Evolutionary conservation across 2,329 filamentous ascomycete genomes (phyloP).

Genomic region (Fusarium aywerte): DNA sequence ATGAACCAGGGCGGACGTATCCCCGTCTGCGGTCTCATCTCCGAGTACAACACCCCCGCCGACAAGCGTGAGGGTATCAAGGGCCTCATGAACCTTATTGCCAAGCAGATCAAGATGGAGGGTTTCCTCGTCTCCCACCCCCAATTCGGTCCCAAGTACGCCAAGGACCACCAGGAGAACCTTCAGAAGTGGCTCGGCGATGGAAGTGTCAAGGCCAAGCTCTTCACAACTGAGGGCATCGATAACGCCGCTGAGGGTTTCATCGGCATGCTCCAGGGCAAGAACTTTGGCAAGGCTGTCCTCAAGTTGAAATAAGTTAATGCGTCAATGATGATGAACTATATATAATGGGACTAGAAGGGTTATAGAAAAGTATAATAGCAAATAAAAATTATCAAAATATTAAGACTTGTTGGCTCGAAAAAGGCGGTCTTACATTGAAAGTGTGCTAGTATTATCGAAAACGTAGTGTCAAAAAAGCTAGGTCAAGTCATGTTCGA

Average conservation of each 20-base stretch:
- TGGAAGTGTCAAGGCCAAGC: conserved; percentile 76
- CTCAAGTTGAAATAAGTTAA: conserved; percentile 64
- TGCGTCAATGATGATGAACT: conserved; percentile 14
- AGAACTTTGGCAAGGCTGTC: conserved; percentile 89
- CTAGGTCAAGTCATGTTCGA: too few species aligned
- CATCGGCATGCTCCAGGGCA: conserved; percentile 77
- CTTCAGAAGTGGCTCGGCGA: conserved; percentile 81
- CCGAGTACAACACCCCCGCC: conserved; percentile 74
- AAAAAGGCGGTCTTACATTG: too few species aligned
- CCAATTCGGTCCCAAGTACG: conserved; percentile 73
- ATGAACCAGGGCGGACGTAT: conserved; percentile 74
- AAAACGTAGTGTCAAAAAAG: too few species aligned
- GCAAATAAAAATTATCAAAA: conserved; percentile 7
- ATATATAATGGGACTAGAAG: conserved; percentile 1
- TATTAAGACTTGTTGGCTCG: too few species aligned
- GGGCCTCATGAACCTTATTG: conserved; percentile 72
- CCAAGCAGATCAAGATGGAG: conserved; percentile 74
- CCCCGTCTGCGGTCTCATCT: conserved; percentile 68
- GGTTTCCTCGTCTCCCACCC: conserved; percentile 79
- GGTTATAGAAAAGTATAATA: not conserved
- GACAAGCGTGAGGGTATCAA: conserved; percentile 71
- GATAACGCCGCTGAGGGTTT: conserved; percentile 81
- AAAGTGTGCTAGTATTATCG: too few species aligned
- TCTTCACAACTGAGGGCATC: conserved; percentile 77
- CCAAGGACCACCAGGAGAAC: conserved; percentile 78